Evolutionary conservation across 2,329 filamentous ascomycete species (phyloP), one percentile per base, ranked within the genome.

Genomic region (Aspergillus luchuensis): DNA sequence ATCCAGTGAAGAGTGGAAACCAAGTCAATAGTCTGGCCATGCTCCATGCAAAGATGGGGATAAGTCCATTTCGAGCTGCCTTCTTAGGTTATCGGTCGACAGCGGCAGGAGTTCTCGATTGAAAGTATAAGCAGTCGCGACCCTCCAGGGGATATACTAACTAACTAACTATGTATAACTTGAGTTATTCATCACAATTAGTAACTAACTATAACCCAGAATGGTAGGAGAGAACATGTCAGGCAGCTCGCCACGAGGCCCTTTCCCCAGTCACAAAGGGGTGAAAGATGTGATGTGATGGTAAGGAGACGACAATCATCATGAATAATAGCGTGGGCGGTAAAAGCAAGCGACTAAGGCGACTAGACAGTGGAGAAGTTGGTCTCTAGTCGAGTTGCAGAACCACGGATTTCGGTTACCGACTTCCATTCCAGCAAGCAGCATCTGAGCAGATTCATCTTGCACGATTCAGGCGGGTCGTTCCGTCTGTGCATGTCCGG

Each of bases 321-420:
- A 50, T 50, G 47, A 15, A 50, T 25, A 15, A 50, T 25, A 49
- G 23, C 47, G 65, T 45, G 63, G 51, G 63, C 62, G 61, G 63
- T 55, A 64, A 36, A 66, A 65, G 65, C 65, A 66, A 13, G 36
- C 59, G 60, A 64, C 66, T 71, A 72, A 60, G 67, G 65, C 50
- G 63, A 71, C 66, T 72, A 72, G 69, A 60, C 23, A 38, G 69
- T 72, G 70, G 70, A 53, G 59, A 10, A 28, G 41, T 21, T 36
- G 7, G 36, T 11, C 21, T 54, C 57, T 61, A 61, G 58, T 49
- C 49, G 36, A 17, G 36, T 8, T 38, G 51, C 41, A 23, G 59
- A 60, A 65, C 69, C 61, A 67, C 65, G 52, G 61, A 51, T 49
- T n/a, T 36, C 17, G 30, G 15, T 38, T 30, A 50, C 25, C 15